phyloP scores from a whole-genome alignment of 257 asterid species.

The Nicotiana knightiana region DNA sequence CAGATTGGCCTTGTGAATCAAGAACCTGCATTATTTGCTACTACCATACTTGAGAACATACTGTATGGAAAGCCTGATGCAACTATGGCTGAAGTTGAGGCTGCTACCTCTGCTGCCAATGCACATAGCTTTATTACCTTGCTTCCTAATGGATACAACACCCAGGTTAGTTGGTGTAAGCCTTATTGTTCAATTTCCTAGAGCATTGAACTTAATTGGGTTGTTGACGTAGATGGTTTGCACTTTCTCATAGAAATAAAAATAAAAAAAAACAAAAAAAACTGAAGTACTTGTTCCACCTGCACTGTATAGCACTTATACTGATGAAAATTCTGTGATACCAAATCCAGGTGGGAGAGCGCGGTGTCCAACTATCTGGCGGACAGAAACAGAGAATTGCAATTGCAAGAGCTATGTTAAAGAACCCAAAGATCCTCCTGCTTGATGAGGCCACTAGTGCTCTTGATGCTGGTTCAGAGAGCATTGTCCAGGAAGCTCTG shows the following conservation, averaged over 20 bases:
- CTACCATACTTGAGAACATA: conserved; percentile 91
- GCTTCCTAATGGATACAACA: conserved; percentile 91
- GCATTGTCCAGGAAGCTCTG: conserved; percentile 86
- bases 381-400: conserved; percentile 97
- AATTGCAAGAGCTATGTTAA: conserved; percentile 90
- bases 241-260: neutral
- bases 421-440: conserved; percentile 81
- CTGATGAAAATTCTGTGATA: neutral
- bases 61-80: conserved; percentile 94
- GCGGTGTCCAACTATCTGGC: conserved; percentile 93
- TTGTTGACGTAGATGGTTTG: neutral
- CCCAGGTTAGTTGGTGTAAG: conserved; percentile 50
- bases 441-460: conserved; percentile 98
- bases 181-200: neutral
- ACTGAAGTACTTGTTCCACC: too few relatives aligned
- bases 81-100: conserved; percentile 85
- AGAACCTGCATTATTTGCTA: conserved; percentile 98
- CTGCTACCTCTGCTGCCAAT: conserved; percentile 90
- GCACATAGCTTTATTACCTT: conserved; percentile 84
- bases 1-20: conserved; percentile 97
- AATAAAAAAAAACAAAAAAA: too few relatives aligned
- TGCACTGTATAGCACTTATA: too few relatives aligned
- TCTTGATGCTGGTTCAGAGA: conserved; percentile 85
- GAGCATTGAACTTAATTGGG: neutral
- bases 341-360: conserved; percentile 84